Base-by-base conservation (phyloP, 2,329 filamentous ascomycete genomes). In the Cyclaneusma minus region DNA sequence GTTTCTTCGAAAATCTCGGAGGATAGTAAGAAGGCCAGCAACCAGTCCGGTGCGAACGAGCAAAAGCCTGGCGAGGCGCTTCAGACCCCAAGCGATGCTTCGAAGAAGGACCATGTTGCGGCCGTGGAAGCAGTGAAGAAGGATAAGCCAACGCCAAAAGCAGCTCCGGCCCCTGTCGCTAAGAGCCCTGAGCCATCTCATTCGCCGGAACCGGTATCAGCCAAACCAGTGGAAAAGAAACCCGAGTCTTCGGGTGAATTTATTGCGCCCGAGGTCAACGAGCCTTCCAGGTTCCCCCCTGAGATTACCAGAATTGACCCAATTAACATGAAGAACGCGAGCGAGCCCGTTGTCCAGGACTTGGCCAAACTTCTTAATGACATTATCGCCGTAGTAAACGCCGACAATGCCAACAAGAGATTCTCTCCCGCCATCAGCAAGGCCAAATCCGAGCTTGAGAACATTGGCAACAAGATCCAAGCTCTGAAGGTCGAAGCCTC, bases 311-410 rank as follows among this genome's bases (percentile, higher is more conserved):
- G 71, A 10, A 82, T 95, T 39, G 81, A 93, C 45, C 71, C 84
- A 34, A 58, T 94, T 31, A 66, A 66, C 26, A 67, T 91, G 13
- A 64, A 69, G 28, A 68, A 83, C 42, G 82, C 79, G 28, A 70
- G 74, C 32, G 87, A 95, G 48, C 80, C 82, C 15, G 67, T 93
- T 18, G 80, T 95, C 13, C 84, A 94, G 53, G 83, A 95, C 44
- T 63, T 98, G 5, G 83, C 92, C 32, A 87, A 82, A 57, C 87
- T 93, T 56, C 66, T 98, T 42, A 98, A 98, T 56, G 83, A 92
- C 51, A 77, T 98, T 42, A 93, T 98, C 47, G 74, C 81, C 6
- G 82, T 91, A 24, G 75, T 94, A 49, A 93, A 94, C 51, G 79
- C 80, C 31, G 87, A 93, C 49, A 70, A 76, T 34, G 70, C 81